Evolutionary conservation across 2,329 filamentous ascomycete genomes (phyloP), one percentile per base, ranked within the genome.

Genomic region (Ustulina deusta): DNA sequence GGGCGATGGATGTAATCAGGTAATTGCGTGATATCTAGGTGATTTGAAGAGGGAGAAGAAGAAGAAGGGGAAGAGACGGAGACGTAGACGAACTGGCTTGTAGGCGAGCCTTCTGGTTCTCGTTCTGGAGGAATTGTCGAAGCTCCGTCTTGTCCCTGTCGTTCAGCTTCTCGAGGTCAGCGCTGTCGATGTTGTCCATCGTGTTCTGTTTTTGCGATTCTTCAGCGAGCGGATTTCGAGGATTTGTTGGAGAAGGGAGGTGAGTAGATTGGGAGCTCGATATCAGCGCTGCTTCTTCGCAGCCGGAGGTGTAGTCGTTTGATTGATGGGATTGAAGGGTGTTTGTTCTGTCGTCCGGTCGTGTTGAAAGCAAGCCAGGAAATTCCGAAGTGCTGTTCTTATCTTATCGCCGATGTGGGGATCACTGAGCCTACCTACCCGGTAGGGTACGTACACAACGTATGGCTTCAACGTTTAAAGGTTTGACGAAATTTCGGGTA

Each of bases 61-160:
- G 22, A 17, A 7, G 17, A 25, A 17, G n/a, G 27, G 13, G 25
- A 15, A 27, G 22, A 22, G 34, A 38, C 32, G 13, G 25, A 17
- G 27, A 34, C 27, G 27, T 11, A 20, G 36, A 83, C 84, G 81
- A 79, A 93, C 91, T 85, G 46, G 81, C 75, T 72, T 88, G 86
- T 58, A 89, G 81, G 72, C 88, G 84, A n/a, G 92, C 88, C 80
- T 96, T 96, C 82, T 97, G 93, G 72, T 88, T 87, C 84, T 97
- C 94, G 78, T 92, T 93, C 74, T 89, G 83, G 66, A 97, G 86
- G 81, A 97, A 95, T 78, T 93, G 90, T 77, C 93, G 92, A 49
- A 99, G 87, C 82, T 98, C 94, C 72, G 89, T 85, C 86, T 94
- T 96, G 82, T 97, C 94, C 77, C 88, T 87, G 68, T 93, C 90